Evolutionary conservation across 225 moss, liverwort and hornwort genomes (phyloP).

Genomic region (Straminergon stramineum): DNA sequence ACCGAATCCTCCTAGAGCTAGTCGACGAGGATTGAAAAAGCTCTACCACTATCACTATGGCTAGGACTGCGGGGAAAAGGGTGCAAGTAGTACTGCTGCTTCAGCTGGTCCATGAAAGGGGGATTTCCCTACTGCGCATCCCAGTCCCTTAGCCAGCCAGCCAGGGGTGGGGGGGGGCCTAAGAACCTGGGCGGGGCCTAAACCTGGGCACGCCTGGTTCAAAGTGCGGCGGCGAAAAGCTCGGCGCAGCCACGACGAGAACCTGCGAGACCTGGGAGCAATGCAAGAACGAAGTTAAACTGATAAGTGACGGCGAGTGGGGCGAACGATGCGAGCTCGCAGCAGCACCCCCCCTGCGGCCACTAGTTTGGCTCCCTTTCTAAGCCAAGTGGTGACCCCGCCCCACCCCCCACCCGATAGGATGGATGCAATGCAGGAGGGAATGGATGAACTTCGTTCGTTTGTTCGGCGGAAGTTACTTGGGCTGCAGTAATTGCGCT

Average conservation of each 20-base stretch:
- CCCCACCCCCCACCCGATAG: not conserved
- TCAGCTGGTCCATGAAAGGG: not conserved
- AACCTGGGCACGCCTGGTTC: not conserved
- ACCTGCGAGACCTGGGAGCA: not conserved
- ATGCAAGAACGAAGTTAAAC: not conserved
- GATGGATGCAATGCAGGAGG: not conserved
- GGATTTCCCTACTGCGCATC: not conserved
- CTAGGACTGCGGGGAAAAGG: conserved; percentile 1
- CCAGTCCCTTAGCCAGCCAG: not conserved
- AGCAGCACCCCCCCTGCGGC: not conserved
- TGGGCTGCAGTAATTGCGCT: not conserved
- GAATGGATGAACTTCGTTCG: not conserved
- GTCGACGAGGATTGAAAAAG: not conserved
- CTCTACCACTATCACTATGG: not conserved
- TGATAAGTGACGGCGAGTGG: not conserved
- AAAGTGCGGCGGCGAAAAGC: conserved; percentile 39
- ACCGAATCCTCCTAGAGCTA: conserved; percentile 9
- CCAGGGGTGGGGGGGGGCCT: not conserved
- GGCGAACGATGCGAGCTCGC: not conserved
- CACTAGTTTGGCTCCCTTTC: conserved; percentile 1
- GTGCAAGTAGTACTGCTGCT: not conserved
- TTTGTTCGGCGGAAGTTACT: not conserved
- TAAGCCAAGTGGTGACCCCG: conserved; percentile 2
- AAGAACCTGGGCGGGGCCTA: not conserved
- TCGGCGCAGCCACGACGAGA: conserved; percentile 16